Conservation (phyloP, 805 yeast species). For the Metschnikowia corniflorae region DNA sequence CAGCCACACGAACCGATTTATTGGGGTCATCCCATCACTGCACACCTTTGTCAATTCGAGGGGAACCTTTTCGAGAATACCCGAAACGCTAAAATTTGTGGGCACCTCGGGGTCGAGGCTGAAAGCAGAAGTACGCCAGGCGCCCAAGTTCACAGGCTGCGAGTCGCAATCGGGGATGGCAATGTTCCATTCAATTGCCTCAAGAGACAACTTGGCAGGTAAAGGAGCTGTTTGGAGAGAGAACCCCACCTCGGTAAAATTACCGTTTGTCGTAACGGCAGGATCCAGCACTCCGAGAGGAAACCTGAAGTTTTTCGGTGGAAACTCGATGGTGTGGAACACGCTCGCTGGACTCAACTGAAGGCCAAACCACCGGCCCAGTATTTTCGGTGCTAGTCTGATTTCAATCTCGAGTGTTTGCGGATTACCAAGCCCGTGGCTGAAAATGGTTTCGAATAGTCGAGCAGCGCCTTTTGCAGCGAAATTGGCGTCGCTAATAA, state of each 20-base stretch:
- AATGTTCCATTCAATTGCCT: constrained; percentile 26
- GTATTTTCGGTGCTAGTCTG: constrained; percentile 18
- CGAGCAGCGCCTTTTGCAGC: constrained; percentile 18
- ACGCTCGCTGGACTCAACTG: constrained; percentile 17
- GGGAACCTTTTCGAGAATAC: constrained; percentile 21
- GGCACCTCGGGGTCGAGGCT: constrained; percentile 14
- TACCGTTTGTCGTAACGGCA: neutral
- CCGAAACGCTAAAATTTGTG: constrained; percentile 18
- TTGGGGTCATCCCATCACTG: constrained; percentile 17
- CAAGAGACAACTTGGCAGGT: constrained; percentile 15
- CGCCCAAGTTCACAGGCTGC: constrained; percentile 21
- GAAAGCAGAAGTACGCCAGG: constrained; percentile 20
- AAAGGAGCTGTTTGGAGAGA: neutral
- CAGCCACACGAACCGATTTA: constrained; percentile 21
- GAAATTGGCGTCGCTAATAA: constrained; percentile 21
- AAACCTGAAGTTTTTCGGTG: neutral
- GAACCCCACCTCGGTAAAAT: neutral
- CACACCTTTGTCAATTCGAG: constrained; percentile 20
- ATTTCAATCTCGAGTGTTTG: constrained; percentile 21
- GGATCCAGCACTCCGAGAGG: constrained; percentile 2
- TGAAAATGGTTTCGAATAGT: constrained; percentile 7
- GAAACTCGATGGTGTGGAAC: constrained; percentile 6
- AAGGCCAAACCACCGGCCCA: constrained; percentile 17
- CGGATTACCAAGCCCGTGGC: constrained; percentile 8
- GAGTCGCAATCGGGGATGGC: constrained; percentile 25